Evolutionary conservation across 2,329 filamentous ascomycete species (phyloP).

Genomic region (Talaromyces sp.): DNA sequence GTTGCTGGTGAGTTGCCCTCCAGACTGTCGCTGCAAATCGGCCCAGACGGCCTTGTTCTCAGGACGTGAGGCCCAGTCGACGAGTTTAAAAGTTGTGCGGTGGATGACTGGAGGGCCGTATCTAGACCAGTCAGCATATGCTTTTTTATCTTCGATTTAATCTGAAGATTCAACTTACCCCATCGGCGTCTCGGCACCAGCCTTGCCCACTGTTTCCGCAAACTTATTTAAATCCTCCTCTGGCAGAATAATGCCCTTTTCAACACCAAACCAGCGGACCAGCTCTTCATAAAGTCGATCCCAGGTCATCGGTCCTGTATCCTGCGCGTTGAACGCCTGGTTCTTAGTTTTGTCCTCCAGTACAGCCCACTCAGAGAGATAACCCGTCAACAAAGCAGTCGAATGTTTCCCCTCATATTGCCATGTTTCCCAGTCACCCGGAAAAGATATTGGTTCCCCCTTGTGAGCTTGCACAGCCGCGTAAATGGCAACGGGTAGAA

Average conservation of each 20-base stretch:
- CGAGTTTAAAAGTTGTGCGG: background rate
- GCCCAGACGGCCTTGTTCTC: conserved; percentile 16
- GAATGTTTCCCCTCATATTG: conserved; percentile 15
- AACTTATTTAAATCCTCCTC: conserved; percentile 16
- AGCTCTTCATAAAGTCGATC: conserved; percentile 21
- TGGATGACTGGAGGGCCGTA: background rate
- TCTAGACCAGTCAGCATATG: background rate
- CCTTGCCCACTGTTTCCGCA: conserved; percentile 7
- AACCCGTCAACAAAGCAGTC: conserved; percentile 17
- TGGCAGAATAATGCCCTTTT: conserved; percentile 8
- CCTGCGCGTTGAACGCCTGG: conserved; percentile 23
- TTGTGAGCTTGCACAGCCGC: conserved; percentile 18
- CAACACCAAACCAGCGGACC: conserved; percentile 20
- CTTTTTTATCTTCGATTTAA: background rate
- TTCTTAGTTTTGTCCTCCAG: conserved; percentile 17
- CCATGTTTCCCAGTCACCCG: conserved; percentile 16
- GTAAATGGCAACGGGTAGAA: conserved; percentile 18
- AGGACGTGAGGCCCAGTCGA: conserved; percentile 7
- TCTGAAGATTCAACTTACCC: background rate
- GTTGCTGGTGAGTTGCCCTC: conserved; percentile 14
- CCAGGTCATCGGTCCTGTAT: conserved; percentile 19
- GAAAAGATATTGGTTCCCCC: conserved; percentile 15
- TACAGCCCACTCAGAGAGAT: conserved; percentile 24
- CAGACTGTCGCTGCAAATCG: conserved; percentile 12
- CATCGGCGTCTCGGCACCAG: conserved; percentile 14